These are phyloP conservation scores for Cairneyella variabilis DNA, from an alignment of 495 filamentous ascomycete genomes.

Conservation along the genomic window DNA sequence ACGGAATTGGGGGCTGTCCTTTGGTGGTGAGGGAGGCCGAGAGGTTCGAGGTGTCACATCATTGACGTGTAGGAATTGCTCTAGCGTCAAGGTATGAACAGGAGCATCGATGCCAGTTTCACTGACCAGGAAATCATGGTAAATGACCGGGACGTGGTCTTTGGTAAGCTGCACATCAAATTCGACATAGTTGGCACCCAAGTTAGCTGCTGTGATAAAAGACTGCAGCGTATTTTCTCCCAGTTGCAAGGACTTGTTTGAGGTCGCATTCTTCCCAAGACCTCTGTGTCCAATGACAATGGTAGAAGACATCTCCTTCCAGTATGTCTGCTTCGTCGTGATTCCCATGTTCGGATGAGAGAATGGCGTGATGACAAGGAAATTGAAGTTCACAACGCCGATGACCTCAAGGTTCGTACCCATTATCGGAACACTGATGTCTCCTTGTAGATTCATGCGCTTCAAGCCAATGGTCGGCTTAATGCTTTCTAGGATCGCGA, in stretches of 20 bases:
- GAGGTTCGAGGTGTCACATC: constrained; percentile 19
- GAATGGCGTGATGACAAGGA: constrained; percentile 92
- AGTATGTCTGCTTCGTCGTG: constrained; percentile 87
- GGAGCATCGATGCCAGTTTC: constrained; percentile 98
- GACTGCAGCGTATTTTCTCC: constrained; percentile 95
- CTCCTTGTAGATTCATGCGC: constrained; percentile 86
- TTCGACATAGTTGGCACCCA: constrained; percentile 90
- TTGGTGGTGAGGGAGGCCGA: constrained; percentile 25
- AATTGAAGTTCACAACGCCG: constrained; percentile 93
- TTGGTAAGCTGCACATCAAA: constrained; percentile 98
- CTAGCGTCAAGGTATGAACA: constrained; percentile 88
- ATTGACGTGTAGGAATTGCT: constrained; percentile 89
- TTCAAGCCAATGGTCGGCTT: constrained; percentile 71
- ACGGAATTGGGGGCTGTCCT: constrained; percentile 14
- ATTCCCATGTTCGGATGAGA: constrained; percentile 89
- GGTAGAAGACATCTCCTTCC: constrained; percentile 76
- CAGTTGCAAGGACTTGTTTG: constrained; percentile 81
- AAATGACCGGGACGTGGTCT: constrained; percentile 97
- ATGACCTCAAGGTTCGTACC: constrained; percentile 82
- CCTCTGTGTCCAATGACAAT: constrained; percentile 96
- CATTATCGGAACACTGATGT: constrained; percentile 87
- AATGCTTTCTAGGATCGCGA: constrained; percentile 82
- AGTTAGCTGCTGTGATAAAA: constrained; percentile 91
- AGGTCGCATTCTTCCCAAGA: constrained; percentile 83
- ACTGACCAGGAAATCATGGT: constrained; percentile 97